These are phyloP conservation scores for Colletotrichum destructivum DNA, from an alignment of 2,329 filamentous ascomycete genomes.

Conservation along the genomic window DNA sequence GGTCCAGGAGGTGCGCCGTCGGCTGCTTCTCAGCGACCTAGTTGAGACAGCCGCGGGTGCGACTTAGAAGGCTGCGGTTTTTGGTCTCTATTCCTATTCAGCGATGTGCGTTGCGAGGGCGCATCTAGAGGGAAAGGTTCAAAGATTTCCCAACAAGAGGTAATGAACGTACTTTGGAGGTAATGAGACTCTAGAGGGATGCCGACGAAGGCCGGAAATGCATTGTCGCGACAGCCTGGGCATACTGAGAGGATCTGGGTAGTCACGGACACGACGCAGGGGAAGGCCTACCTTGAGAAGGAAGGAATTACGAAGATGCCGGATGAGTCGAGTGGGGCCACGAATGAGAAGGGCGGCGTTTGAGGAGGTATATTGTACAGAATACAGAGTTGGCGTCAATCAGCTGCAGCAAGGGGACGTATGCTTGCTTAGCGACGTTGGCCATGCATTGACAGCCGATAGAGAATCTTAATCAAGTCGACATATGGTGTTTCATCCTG, in stretches of 20 bases:
- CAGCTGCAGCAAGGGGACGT: constrained; percentile 34
- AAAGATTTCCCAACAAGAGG: background rate
- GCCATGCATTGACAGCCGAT: constrained; percentile 16
- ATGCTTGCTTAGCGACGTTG: constrained; percentile 20
- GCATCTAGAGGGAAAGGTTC: background rate
- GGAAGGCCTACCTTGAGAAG: background rate
- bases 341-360: constrained; percentile 12
- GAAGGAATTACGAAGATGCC: background rate
- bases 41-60: background rate
- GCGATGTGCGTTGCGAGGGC: background rate
- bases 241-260: background rate
- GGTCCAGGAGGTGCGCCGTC: constrained; percentile 46
- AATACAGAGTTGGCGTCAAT: constrained; percentile 26
- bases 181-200: background rate
- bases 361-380: constrained; percentile 5
- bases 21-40: constrained; percentile 27
- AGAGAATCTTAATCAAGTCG: constrained; percentile 11
- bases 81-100: background rate
- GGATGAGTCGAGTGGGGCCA: background rate
- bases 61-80: background rate
- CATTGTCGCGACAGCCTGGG: background rate
- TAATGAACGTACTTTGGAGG: background rate
- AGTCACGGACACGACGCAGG: no score
- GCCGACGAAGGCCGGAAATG: background rate
- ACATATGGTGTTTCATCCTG: background rate